Conservation (phyloP, 2,329 filamentous ascomycete genomes). For the Arthroderma sp. region DNA sequence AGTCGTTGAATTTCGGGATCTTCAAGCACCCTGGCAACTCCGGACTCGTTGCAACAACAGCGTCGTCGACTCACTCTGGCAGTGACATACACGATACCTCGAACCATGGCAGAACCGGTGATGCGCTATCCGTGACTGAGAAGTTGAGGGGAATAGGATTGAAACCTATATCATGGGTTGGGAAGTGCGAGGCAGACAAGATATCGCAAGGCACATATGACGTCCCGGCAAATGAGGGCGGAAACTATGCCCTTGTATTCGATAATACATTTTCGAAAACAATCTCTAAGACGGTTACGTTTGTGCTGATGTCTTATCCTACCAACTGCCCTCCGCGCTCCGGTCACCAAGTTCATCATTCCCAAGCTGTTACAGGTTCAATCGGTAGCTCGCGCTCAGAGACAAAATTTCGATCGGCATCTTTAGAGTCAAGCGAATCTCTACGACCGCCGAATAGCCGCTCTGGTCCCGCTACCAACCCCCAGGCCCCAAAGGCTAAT, state of each 20-base stretch:
- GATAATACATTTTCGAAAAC: constrained; percentile 98
- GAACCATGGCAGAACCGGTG: constrained; percentile 33
- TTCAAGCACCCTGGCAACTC: constrained; percentile 84
- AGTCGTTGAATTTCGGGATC: constrained; percentile 95
- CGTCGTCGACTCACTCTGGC: constrained; percentile 15
- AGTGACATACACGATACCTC: constrained; percentile 20
- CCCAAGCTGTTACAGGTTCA: constrained; percentile 35
- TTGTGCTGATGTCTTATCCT: constrained; percentile 88
- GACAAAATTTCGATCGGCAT: neutral
- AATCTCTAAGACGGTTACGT: constrained; percentile 84
- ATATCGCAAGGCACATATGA: constrained; percentile 84
- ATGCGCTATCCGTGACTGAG: constrained; percentile 53
- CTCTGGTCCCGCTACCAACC: neutral
- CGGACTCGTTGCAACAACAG: constrained; percentile 29
- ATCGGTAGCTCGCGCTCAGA: neutral
- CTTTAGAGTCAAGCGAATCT: neutral
- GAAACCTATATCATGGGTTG: constrained; percentile 61
- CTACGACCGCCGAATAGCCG: neutral
- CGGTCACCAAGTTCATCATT: constrained; percentile 36
- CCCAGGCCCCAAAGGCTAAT: neutral
- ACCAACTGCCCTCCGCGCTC: constrained; percentile 46
- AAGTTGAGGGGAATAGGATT: constrained; percentile 50
- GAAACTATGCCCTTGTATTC: constrained; percentile 93
- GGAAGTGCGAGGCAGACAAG: constrained; percentile 93
- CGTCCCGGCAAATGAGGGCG: constrained; percentile 58